phyloP scores from a whole-genome alignment of 208 protist species.

The Blastocrithidia nonstop region DNA sequence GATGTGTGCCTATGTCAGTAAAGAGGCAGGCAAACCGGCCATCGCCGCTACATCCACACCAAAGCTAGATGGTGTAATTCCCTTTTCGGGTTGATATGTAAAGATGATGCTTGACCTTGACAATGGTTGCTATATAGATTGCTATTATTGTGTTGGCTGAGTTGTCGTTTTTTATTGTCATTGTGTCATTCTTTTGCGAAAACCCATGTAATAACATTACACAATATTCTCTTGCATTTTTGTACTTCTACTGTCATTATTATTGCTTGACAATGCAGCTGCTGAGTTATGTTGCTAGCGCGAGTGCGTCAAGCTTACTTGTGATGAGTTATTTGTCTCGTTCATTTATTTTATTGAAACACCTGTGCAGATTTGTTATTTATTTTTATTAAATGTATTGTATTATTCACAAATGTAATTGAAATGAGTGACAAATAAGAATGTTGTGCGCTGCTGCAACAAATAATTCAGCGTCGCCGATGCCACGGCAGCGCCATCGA shows the following conservation, averaged over 20 bases:
- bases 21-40: slow-evolving; percentile 50
- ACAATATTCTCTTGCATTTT: slow-evolving; percentile 8
- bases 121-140: neutral
- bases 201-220: slow-evolving; percentile 78
- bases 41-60: slow-evolving; percentile 80
- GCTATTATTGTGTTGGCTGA: neutral
- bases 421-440: slow-evolving; percentile 94
- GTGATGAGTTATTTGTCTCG: too few species aligned
- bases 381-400: slow-evolving; percentile 1
- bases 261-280: neutral
- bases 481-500: slow-evolving; percentile 90
- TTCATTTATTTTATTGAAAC: too few species aligned
- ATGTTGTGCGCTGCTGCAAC: slow-evolving; percentile 30
- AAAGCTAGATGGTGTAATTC: slow-evolving; percentile 82
- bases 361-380: too few species aligned
- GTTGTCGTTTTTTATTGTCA: neutral
- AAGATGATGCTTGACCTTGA: slow-evolving; percentile 37
- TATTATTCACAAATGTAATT: slow-evolving; percentile 71
- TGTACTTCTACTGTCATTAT: neutral
- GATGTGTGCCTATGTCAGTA: slow-evolving; percentile 39
- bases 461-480: slow-evolving; percentile 86
- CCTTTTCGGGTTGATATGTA: slow-evolving; percentile 65
- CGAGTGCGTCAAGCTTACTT: too few species aligned
- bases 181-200: slow-evolving; percentile 41
- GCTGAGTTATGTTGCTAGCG: neutral